Base-by-base conservation (phyloP, 768 basidiomycete genomes). In the Tricholoma furcatifolium region DNA sequence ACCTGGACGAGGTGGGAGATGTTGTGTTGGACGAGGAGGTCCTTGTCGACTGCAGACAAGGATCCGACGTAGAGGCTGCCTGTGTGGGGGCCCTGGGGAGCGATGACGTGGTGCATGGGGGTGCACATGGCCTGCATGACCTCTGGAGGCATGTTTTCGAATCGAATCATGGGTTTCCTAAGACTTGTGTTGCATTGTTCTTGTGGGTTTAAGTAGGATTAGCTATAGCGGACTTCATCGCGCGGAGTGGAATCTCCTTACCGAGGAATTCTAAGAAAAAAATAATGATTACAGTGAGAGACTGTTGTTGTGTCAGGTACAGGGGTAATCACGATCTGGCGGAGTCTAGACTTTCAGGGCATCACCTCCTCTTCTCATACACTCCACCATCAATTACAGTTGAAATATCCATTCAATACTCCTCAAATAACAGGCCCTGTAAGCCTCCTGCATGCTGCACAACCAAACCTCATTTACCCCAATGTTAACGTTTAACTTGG, bases 111-210 rank as follows among this genome's bases (percentile, higher is more conserved):
- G 69, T 91, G 88, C 88, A 91, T 89, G 0, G 88, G 88, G 0
- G 88, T 91, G 72, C 87, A 89, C 83, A 91, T 88, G 6, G 88
- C 84, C 66, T 88, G 85, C 78, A 87, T 82, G 44, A 90, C 85
- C 61, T 89, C 88, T 24, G 83, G 80, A 11, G 87, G 77, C 55
- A 90, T 72, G 50, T 75, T 80, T 66, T 90, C 87, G 75, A 90
- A 89, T 48, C 87, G 82, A 65, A 91, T 90, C 88, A 90, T 90
- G 49, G 54, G 61, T 50, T 38, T 14, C 30, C 15, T 20, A 27
- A 15, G 47, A 38, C 9, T 35, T 35, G 34, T 35, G 34, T 8
- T 8, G 34, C 8, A 35, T 35, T 8, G 34, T 15, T 9, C 8
- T 35, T 8, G 34, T 21, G 56, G 39, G 54, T 56, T 58, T 60